A percentile compares a stretch with the other conserved stretches of the same genome.
Conservation (phyloP, 2,329 filamentous ascomycete species). For the Volutella citrinella region DNA sequence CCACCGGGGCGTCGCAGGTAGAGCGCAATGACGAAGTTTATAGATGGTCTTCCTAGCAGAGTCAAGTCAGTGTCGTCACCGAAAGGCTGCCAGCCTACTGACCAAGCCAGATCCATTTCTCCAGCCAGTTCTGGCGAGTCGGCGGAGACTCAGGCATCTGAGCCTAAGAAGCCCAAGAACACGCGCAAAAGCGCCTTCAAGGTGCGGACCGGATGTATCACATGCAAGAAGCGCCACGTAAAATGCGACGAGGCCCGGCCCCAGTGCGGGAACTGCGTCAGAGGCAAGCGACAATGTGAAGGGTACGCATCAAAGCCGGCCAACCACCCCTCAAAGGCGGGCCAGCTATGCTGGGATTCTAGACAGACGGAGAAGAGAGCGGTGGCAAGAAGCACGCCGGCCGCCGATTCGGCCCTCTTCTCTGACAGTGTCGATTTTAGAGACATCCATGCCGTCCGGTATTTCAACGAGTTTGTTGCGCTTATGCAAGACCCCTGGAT, state of each 20-base stretch:
- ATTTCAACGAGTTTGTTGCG: conserved; percentile 31
- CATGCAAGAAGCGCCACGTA: conserved; percentile 22
- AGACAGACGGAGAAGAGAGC: conserved; percentile 6
- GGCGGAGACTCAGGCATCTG: too few species aligned
- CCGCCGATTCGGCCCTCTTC: too few species aligned
- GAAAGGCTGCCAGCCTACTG: too few species aligned
- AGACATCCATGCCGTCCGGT: conserved; percentile 13
- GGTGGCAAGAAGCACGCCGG: conserved; percentile 11
- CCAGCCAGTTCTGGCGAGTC: too few species aligned
- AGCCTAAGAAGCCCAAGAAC: conserved; percentile 10
- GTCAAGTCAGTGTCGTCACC: too few species aligned
- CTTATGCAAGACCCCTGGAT: conserved; percentile 28
- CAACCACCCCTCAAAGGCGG: conserved; percentile 4
- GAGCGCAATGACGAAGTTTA: too few species aligned
- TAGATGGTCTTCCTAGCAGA: too few species aligned
- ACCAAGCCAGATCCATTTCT: too few species aligned
- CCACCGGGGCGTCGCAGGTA: too few species aligned
- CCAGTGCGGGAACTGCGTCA: conserved; percentile 14
- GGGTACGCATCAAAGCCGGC: conserved; percentile 7
- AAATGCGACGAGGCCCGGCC: conserved; percentile 21
- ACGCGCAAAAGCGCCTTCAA: conserved; percentile 18
- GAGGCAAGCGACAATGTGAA: conserved; percentile 13
- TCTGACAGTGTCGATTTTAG: conserved; percentile 11
- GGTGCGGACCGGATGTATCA: conserved; percentile 20
- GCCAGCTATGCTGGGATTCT: conserved; percentile 24